These are phyloP conservation scores for Beta vulgaris DNA, from an alignment of 148 eudicot genomes.

Conservation along the genomic window DNA sequence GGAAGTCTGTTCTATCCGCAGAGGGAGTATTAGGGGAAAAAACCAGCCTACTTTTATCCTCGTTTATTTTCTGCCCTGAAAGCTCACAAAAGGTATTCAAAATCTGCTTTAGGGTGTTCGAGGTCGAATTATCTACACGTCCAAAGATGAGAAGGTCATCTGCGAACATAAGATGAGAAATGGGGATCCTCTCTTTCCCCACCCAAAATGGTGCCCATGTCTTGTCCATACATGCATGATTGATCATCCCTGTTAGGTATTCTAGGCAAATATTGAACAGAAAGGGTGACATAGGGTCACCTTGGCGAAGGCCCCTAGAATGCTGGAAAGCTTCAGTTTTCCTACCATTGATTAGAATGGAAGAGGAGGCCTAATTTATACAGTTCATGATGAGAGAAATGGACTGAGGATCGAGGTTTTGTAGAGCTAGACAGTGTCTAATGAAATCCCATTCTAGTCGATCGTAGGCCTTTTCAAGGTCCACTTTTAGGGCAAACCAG, in stretches of 20 bases:
- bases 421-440: background rate
- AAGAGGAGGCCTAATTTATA: background rate
- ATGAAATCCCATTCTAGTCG: background rate
- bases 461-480: conserved; percentile 1
- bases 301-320: background rate
- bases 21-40: background rate
- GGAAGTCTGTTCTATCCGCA: too few species aligned
- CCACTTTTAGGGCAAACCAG: background rate
- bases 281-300: conserved; percentile 10
- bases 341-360: background rate
- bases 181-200: background rate
- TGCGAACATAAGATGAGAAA: background rate
- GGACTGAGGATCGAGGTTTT: background rate
- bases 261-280: background rate
- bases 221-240: background rate
- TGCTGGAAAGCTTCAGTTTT: background rate
- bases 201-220: background rate
- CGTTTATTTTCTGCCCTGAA: background rate
- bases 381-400: background rate
- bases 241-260: background rate
- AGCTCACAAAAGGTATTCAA: background rate
- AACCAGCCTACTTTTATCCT: background rate
- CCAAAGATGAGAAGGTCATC: background rate
- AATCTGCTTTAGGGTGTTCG: background rate
- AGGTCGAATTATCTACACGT: background rate